Base-by-base conservation (phyloP, 2,329 filamentous ascomycete species). In the Akanthomyces uredinophilus region DNA sequence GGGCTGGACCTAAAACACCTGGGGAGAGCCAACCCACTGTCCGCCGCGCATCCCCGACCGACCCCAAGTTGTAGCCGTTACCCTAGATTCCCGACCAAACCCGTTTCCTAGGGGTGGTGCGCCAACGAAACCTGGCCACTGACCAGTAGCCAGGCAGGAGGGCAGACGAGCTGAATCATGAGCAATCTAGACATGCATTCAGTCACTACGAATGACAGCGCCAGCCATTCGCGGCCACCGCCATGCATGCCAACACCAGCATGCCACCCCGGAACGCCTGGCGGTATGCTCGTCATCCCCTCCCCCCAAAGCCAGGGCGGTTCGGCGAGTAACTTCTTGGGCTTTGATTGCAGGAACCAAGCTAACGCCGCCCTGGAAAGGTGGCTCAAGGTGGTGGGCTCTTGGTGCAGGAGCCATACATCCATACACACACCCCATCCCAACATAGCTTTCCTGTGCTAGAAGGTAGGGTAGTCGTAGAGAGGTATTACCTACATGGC, bases 61-160 rank as follows among this genome's bases (percentile, higher is more conserved):
- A 60, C 58, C 58, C 58, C 58, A 60, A 60, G 41, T 47, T 29
- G 50, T 37, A 51, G 58, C 58, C 41, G 50, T 60, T 60, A 47
- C 41, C 57, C 58, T 60, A 60, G 50, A 60, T 60, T 53, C 50
- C 50, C 41, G 50, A 53, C 49, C 58, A 53, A 60, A 60, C 27
- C 58, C 50, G 49, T 60, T 54, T 54, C 41, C 18, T 24, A 39
- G 18, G 43, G 43, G 20, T 47, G 41, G 32, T 37, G 56, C 44
- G 22, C 56, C 57, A 37, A 52, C 29, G 27, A 47, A 44, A 39
- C 27, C 41, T 27, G 24, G 22, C 8, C 14, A 27, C 20, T 20
- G 5, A 27, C 22, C 29, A 35, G 14, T 41, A 20, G 43, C 43
- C 55, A 49, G 13, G 44, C 29, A 58, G 41, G n/a, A 44, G 41